Base-by-base conservation (phyloP, 805 yeast genomes). In the Candida adriatica region DNA sequence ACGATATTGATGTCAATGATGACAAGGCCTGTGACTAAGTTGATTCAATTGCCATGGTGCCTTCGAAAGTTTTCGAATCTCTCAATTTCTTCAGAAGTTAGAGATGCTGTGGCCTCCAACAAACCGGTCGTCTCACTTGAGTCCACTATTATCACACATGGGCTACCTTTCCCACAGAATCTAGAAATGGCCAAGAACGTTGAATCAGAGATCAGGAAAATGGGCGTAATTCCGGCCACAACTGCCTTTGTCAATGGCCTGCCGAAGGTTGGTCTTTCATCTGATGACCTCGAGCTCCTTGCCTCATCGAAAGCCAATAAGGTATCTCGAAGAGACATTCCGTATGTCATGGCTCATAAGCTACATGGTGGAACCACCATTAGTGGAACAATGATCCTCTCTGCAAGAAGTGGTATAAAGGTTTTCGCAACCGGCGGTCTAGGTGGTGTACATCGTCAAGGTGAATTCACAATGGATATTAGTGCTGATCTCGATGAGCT, bases 351-450 rank as follows among this genome's bases (percentile, higher is more conserved):
- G 74, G 72, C 86, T 10, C 59, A 64, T 27, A 58, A 61, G 18
- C 52, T 73, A n/a, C 62, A 70, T 29, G 96, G 96, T 7, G 96
- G 95, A 6, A 87, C 96, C 2, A 86, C 96, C 0, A 84, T 86
- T 36, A 84, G 95, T 3, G 78, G 83, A 17, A 86, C 95, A 0
- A 84, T 85, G 94, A 79, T 86, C 14, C 55, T 87, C 13, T 77
- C 95, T 1, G 65, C 75, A 32, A 49, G 58, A 46, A 87, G 88
- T 0, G 92, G 94, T 0, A 82, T 86, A 43, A 68, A 73, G 44
- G 85, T 87, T 9, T 87, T 86, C 64, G 92, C 94, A 1, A 87
- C 96, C 3, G 96, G 96, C 19, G 96, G 96, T 1, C 64, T 86
- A 13, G 96, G 96, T 14, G 96, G 96, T 14, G 95, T 85, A 8